Evolutionary conservation across 768 basidiomycete genomes (phyloP).

Genomic region (Trametes coccinea): DNA sequence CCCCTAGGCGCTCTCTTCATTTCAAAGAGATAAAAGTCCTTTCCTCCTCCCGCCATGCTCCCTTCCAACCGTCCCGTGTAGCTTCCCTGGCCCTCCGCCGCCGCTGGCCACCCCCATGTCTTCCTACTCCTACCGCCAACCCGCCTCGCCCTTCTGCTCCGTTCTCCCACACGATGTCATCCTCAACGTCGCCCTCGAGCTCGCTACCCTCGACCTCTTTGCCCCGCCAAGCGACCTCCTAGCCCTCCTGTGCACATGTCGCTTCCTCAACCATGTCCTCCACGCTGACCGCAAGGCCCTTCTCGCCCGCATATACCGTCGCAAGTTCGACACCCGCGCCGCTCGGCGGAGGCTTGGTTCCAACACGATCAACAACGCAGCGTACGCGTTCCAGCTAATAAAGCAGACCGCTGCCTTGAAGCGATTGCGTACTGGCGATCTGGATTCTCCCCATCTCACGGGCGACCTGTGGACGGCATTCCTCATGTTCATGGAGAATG

Average conservation of each 20-base stretch:
- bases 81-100: background rate
- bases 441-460: slow-evolving; percentile 28
- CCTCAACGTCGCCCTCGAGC: slow-evolving; percentile 51
- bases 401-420: slow-evolving; percentile 37
- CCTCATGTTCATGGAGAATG: slow-evolving; percentile 64
- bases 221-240: slow-evolving; percentile 50
- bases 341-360: slow-evolving; percentile 51
- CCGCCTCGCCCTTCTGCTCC: slow-evolving; percentile 26
- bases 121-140: slow-evolving; percentile 14
- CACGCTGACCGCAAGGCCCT: slow-evolving; percentile 38
- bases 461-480: slow-evolving; percentile 51
- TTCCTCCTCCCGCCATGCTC: slow-evolving; percentile 7
- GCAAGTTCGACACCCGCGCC: slow-evolving; percentile 57
- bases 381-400: slow-evolving; percentile 42
- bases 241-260: slow-evolving; percentile 50
- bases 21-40: slow-evolving; percentile 11
- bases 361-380: slow-evolving; percentile 37
- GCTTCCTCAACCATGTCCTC: slow-evolving; percentile 41
- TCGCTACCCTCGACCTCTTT: slow-evolving; percentile 41
- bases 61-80: slow-evolving; percentile 15
- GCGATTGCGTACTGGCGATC: slow-evolving; percentile 34
- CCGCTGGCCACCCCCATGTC: slow-evolving; percentile 9
- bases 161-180: slow-evolving; percentile 47
- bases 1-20: slow-evolving; percentile 3
- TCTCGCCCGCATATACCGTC: slow-evolving; percentile 53